Percentiles rank a stretch among this genome's conserved stretches.
phyloP scores from a whole-genome alignment of 352 stramenopile genomes.

The Phytopythium helicoides region DNA sequence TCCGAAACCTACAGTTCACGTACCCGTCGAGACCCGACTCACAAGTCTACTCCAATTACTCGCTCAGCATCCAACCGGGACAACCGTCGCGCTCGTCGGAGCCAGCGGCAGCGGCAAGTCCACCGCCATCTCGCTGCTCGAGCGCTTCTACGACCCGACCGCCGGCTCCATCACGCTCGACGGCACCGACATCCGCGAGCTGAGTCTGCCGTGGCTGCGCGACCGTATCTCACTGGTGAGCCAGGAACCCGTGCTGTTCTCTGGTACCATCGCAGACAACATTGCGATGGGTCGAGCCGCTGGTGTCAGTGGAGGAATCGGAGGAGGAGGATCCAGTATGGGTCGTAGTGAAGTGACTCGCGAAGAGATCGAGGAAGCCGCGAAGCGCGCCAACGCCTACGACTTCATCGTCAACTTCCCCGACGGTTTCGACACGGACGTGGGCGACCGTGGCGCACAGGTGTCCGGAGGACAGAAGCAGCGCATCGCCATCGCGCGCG shows the following conservation, averaged over 20 bases:
- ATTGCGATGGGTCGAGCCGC: too few species aligned
- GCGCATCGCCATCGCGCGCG: conserved; percentile 72
- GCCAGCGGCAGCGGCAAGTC: conserved; percentile 82
- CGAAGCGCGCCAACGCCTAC: conserved; percentile 80
- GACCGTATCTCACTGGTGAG: conserved; percentile 47
- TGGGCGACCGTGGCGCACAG: conserved; percentile 65
- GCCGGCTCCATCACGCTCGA: conserved; percentile 68
- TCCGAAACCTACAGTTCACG: conserved; percentile 49
- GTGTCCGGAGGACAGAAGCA: conserved; percentile 80
- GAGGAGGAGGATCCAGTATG: too few species aligned
- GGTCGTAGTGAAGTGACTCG: too few species aligned
- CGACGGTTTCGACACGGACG: conserved; percentile 50
- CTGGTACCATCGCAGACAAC: too few species aligned
- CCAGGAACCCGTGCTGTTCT: conserved; percentile 83
- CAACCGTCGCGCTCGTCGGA: conserved; percentile 85
- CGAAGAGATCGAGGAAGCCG: too few species aligned
- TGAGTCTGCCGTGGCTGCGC: conserved; percentile 56
- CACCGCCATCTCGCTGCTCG: conserved; percentile 76
- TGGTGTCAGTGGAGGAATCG: too few species aligned
- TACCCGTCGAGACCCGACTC: conserved; percentile 51
- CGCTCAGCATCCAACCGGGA: conserved; percentile 50
- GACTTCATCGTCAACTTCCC: conserved; percentile 83
- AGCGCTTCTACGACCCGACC: conserved; percentile 75
- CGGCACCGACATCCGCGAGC: conserved; percentile 50
- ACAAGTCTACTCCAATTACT: conserved; percentile 66